phyloP scores from a whole-genome alignment of 202 grass and related monocot species.

The Elaeis oleifera region DNA sequence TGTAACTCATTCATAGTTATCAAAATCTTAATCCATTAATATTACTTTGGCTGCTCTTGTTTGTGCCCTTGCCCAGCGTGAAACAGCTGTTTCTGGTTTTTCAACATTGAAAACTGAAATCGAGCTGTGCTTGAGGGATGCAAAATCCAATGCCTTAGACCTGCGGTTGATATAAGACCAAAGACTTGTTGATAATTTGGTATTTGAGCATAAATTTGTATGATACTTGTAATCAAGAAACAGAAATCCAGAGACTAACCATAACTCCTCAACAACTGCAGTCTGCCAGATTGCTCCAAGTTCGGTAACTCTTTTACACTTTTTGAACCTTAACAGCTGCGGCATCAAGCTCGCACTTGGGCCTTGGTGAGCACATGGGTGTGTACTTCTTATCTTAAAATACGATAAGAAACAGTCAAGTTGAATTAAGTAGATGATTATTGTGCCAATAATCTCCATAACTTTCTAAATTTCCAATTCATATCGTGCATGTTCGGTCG shows the following conservation, averaged over 20 bases:
- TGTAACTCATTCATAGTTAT: too few relatives aligned
- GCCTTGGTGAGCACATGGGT: conserved; percentile 29
- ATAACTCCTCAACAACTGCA: conserved; percentile 94
- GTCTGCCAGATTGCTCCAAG: conserved; percentile 74
- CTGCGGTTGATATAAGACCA: conserved; percentile 18
- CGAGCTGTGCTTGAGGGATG: conserved; percentile 81
- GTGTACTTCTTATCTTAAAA: too few relatives aligned
- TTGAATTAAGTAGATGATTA: too few relatives aligned
- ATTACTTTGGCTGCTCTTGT: conserved; percentile 85
- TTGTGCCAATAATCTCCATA: too few relatives aligned
- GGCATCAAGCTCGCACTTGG: conserved; percentile 52
- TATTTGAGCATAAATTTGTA: too few relatives aligned
- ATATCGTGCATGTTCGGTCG: too few relatives aligned
- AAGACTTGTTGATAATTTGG: not conserved
- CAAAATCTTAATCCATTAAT: too few relatives aligned
- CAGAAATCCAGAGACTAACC: conserved; percentile 28
- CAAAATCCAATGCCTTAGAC: conserved; percentile 93
- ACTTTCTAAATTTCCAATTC: too few relatives aligned
- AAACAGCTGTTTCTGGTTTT: conserved; percentile 76
- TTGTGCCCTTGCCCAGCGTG: conserved; percentile 77
- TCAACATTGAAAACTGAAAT: conserved; percentile 73
- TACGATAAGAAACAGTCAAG: too few relatives aligned
- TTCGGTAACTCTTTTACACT: conserved; percentile 87
- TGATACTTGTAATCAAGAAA: not conserved
- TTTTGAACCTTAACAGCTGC: conserved; percentile 81